Evolutionary conservation across 2,329 filamentous ascomycete genomes (phyloP), one percentile per base, ranked within the genome.

Genomic region (Colletotrichum cereale): DNA sequence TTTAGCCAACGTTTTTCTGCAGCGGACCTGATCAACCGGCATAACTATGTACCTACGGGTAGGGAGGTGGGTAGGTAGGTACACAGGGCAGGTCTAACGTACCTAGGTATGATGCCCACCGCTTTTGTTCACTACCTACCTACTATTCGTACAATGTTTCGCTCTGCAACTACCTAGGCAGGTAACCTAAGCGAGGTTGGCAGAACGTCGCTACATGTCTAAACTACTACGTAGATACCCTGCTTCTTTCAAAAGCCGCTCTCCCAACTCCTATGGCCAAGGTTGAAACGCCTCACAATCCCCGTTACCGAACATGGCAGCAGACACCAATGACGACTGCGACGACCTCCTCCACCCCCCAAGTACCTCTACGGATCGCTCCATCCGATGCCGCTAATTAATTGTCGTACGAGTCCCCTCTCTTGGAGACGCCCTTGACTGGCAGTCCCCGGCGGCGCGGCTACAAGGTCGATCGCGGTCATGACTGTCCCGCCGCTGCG

Each of bases 391-490:
- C 69, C 65, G 58, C 69, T 60, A 68, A 68, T 55, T 71, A 44
- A 68, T 53, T 68, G 69, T 71, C 69, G 65, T 71, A 71, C 69
- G 69, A 71, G 52, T 68, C 60, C 58, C 69, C 69, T 71, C 69
- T 58, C 24, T 31, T 55, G 58, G 65, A 48, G 36, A 7, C 65
- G n/a, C 14, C 34, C 29, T 55, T 68, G 58, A 64, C 69, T 60
- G 58, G 69, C 69, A 71, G 47, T 71, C 69, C 69, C 65, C 38
- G 58, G 69, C 65, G 47, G 53, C 58, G 53, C 69, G 65, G 69
- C 58, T 71, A 68, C 69, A 58, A 55, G 58, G 69, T 68, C 69
- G 69, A 71, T 71, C 69, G 58, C 38, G 36, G 44, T 60, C 48
- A 38, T 31, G 60, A 47, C 56, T 63, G 65, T 68, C 68, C 68